These are phyloP conservation scores for Pythium folliculosum DNA, from an alignment of 352 stramenopile species.

Conservation along the genomic window DNA sequence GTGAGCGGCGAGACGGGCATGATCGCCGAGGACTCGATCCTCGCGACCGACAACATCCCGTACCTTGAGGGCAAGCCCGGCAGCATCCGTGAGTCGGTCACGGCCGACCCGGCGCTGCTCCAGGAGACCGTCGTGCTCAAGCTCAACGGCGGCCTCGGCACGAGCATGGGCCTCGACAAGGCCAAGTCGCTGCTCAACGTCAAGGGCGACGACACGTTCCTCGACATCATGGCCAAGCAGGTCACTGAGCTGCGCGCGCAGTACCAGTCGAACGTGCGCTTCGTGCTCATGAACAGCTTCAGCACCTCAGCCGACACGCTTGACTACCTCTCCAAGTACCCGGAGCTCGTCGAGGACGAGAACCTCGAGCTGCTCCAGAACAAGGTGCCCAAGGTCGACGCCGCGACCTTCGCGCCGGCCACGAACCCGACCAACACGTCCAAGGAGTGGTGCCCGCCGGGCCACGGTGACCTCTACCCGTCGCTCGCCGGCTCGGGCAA, in stretches of 20 bases:
- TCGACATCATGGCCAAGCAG: conserved; percentile 90
- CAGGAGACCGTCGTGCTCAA: conserved; percentile 89
- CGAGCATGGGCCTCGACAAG: conserved; percentile 94
- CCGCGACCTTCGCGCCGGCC: conserved; percentile 75
- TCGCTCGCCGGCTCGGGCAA: conserved; percentile 84
- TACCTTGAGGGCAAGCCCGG: conserved; percentile 81
- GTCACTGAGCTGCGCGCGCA: conserved; percentile 94
- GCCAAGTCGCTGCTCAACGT: conserved; percentile 94
- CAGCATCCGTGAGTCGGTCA: conserved; percentile 77
- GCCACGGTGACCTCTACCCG: conserved; percentile 86
- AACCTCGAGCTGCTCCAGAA: conserved; percentile 98
- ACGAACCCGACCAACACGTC: conserved; percentile 57
- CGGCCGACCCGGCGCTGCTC: conserved; percentile 65
- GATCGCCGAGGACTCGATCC: conserved; percentile 95
- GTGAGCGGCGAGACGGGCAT: conserved; percentile 94
- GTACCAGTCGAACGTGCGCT: conserved; percentile 92
- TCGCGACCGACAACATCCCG: conserved; percentile 72
- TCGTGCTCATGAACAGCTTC: conserved; percentile 91
- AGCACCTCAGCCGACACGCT: conserved; percentile 85
- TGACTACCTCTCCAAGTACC: conserved; percentile 89
- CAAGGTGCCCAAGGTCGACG: conserved; percentile 97
- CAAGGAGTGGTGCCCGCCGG: conserved; percentile 88
- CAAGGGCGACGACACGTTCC: conserved; percentile 94
- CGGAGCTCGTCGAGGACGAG: conserved; percentile 91
- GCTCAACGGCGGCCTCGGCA: conserved; percentile 85